Evolutionary conservation across 257 asterid genomes (phyloP).

Genomic region (Solanum corneliomulleri): DNA sequence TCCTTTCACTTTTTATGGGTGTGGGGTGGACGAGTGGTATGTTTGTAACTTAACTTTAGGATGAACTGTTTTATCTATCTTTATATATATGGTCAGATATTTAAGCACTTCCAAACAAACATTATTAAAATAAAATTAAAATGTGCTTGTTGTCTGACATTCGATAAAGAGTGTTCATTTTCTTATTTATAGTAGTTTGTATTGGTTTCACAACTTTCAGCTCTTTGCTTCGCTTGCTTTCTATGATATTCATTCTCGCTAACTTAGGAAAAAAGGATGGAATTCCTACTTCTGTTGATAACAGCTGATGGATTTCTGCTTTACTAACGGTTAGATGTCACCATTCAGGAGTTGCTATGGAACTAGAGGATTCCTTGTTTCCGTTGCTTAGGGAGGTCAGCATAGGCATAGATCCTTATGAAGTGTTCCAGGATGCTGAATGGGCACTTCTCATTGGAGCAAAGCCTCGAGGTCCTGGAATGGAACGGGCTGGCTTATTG

Average conservation of each 20-base stretch:
- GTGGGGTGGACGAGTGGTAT: background rate
- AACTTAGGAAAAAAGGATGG: background rate
- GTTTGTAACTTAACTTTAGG: background rate
- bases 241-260: background rate
- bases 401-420: conserved; percentile 83
- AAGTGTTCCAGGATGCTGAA: conserved; percentile 83
- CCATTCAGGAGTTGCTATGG: conserved; percentile 90
- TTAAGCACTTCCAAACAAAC: background rate
- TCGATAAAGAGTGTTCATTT: background rate
- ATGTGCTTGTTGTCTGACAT: background rate
- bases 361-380: conserved; percentile 88
- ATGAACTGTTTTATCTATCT: background rate
- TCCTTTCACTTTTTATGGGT: background rate
- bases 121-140: background rate
- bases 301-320: background rate
- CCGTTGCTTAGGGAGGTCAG: conserved; percentile 93
- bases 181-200: background rate
- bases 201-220: background rate
- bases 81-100: background rate
- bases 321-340: background rate
- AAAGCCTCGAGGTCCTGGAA: conserved; percentile 98
- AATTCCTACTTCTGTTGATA: background rate
- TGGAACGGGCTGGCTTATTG: conserved; percentile 81
- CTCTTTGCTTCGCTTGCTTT: background rate
- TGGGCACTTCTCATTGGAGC: conserved; percentile 99